A percentile compares a stretch with the other conserved stretches of the same genome.
Evolutionary conservation across 2,329 filamentous ascomycete genomes (phyloP).

Genomic region (Alternaria viburni): DNA sequence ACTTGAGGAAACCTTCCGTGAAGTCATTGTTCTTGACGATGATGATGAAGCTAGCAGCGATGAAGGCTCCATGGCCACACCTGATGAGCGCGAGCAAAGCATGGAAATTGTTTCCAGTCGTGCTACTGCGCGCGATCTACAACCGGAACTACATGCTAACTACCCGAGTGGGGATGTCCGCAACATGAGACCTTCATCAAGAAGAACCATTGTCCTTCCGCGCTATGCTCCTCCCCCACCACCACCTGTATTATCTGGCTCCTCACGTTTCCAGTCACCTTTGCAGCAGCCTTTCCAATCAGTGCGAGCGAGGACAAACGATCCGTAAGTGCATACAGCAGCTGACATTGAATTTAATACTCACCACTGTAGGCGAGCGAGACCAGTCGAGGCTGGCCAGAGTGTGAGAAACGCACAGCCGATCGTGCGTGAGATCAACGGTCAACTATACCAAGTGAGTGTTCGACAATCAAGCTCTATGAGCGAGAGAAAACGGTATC

Average conservation of each 20-base stretch:
- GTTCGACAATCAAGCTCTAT: constrained; percentile 13
- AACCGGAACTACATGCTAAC: constrained; percentile 27
- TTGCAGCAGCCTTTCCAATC: constrained; percentile 12
- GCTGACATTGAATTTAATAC: neutral
- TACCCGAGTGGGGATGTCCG: constrained; percentile 18
- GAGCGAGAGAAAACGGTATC: constrained; percentile 20
- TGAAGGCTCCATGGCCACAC: constrained; percentile 38
- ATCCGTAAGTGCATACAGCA: constrained; percentile 26
- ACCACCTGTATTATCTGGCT: constrained; percentile 6
- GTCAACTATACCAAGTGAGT: constrained; percentile 46
- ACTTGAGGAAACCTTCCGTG: constrained; percentile 67
- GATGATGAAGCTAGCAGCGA: constrained; percentile 59
- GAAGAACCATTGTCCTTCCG: constrained; percentile 33
- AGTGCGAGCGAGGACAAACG: constrained; percentile 10
- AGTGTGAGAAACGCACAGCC: constrained; percentile 18
- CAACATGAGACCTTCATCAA: constrained; percentile 23
- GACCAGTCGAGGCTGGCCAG: constrained; percentile 14
- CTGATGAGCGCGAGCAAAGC: constrained; percentile 37
- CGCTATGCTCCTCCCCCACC: constrained; percentile 18
- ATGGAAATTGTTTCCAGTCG: constrained; percentile 43
- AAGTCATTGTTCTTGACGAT: constrained; percentile 69
- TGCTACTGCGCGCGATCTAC: constrained; percentile 41
- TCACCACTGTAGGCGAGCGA: constrained; percentile 26
- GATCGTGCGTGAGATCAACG: constrained; percentile 34
- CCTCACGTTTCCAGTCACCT: constrained; percentile 11